A percentile compares a stretch with the other conserved stretches of the same genome.
phyloP scores from a whole-genome alignment of 2,329 filamentous ascomycete species.

The Drechmeria coniospora region DNA sequence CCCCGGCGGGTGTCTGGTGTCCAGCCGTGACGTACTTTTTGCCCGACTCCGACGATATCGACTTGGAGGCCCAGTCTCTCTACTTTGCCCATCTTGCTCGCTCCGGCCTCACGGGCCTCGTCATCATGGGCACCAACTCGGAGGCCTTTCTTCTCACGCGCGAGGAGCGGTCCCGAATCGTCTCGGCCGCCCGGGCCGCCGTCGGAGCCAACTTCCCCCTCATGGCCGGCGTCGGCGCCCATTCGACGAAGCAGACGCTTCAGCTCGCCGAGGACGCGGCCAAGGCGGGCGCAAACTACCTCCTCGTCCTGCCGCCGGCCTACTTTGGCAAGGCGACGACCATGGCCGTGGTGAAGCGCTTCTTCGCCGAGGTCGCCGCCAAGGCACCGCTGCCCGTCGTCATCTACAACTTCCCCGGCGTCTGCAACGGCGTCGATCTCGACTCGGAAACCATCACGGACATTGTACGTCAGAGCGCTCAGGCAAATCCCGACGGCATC shows the following conservation, averaged over 20 bases:
- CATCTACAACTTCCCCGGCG: slow-evolving; percentile 60
- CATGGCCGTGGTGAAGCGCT: slow-evolving; percentile 18
- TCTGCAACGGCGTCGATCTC: slow-evolving; percentile 51
- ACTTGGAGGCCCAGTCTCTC: slow-evolving; percentile 29
- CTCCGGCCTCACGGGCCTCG: slow-evolving; percentile 33
- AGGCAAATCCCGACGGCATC: slow-evolving; percentile 7
- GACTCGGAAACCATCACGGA: slow-evolving; percentile 45
- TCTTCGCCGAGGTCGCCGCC: slow-evolving; percentile 29
- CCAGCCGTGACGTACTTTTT: slow-evolving; percentile 41
- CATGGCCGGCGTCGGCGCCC: slow-evolving; percentile 53
- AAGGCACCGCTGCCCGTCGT: slow-evolving; percentile 46
- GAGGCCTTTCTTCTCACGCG: slow-evolving; percentile 42
- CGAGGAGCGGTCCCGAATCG: slow-evolving; percentile 41
- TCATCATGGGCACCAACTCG: slow-evolving; percentile 39
- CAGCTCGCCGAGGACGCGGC: slow-evolving; percentile 43
- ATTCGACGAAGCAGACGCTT: slow-evolving; percentile 48
- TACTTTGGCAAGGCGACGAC: slow-evolving; percentile 26
- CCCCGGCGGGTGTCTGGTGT: slow-evolving; percentile 28
- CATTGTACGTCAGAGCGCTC: slow-evolving; percentile 10
- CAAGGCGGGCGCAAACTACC: slow-evolving; percentile 9
- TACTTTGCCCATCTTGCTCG: slow-evolving; percentile 36
- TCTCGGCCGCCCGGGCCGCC: slow-evolving; percentile 49
- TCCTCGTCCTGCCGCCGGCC: slow-evolving; percentile 6
- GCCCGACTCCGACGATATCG: slow-evolving; percentile 29
- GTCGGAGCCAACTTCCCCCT: slow-evolving; percentile 79